Percentiles rank a stretch among this genome's conserved stretches.
These are phyloP conservation scores for Lentinula boryana DNA, from an alignment of 768 basidiomycete genomes.

Conservation along the genomic window DNA sequence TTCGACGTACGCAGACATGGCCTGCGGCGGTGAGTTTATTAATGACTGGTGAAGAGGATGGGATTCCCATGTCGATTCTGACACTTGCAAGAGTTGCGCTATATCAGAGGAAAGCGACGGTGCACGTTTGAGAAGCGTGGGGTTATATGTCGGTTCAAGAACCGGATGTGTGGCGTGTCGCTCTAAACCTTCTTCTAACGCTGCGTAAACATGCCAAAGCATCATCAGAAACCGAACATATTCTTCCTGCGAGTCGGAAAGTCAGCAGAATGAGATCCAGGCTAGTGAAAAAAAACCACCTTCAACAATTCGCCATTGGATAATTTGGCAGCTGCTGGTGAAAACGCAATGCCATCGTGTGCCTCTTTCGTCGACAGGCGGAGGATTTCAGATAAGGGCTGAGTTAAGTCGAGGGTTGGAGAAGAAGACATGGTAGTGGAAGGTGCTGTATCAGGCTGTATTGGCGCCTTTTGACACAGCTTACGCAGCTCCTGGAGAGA, in stretches of 20 bases:
- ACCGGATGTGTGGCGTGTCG: slow-evolving; percentile 55
- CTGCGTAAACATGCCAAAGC: slow-evolving; percentile 76
- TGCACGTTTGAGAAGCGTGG: slow-evolving; percentile 58
- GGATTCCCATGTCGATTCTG: slow-evolving; percentile 45
- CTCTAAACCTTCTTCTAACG: slow-evolving; percentile 52
- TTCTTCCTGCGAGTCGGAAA: slow-evolving; percentile 29
- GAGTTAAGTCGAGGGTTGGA: slow-evolving; percentile 27
- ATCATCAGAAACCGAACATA: slow-evolving; percentile 70
- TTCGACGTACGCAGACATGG: slow-evolving; percentile 45
- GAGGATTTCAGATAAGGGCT: slow-evolving; percentile 41
- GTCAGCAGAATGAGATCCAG: not conserved
- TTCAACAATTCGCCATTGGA: slow-evolving; percentile 52
- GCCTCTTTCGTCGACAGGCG: slow-evolving; percentile 41
- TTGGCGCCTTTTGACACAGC: not conserved
- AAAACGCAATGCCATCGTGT: slow-evolving; percentile 54
- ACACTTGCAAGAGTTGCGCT: slow-evolving; percentile 46
- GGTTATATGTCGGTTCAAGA: slow-evolving; percentile 67
- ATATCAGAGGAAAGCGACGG: slow-evolving; percentile 62
- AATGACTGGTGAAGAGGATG: slow-evolving; percentile 50
- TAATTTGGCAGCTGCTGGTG: slow-evolving; percentile 50
- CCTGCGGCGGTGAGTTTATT: slow-evolving; percentile 36
- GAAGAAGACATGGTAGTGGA: slow-evolving; percentile 24
- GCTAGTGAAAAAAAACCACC: not conserved
- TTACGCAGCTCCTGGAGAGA: not conserved
- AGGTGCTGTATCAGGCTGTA: not conserved